phyloP scores from a whole-genome alignment of 2,329 filamentous ascomycete species.

The Diaporthe australafricana region DNA sequence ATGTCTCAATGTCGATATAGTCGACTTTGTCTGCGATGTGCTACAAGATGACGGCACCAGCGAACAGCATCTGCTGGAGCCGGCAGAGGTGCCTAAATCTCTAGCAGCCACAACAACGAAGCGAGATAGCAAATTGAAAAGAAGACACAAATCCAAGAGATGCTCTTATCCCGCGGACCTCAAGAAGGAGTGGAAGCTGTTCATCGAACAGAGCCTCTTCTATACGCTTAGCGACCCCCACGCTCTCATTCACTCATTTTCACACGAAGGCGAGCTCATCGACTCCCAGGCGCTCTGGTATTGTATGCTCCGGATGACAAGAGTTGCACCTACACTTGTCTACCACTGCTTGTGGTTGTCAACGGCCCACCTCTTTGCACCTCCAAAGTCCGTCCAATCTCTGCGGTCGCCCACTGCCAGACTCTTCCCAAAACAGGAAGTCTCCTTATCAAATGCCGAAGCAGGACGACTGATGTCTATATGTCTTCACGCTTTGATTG shows the following conservation, averaged over 20 bases:
- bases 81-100: constrained; percentile 47
- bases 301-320: constrained; percentile 69
- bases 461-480: constrained; percentile 68
- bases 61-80: constrained; percentile 62
- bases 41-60: constrained; percentile 66
- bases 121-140: constrained; percentile 46
- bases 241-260: constrained; percentile 68
- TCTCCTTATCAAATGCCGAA: constrained; percentile 58
- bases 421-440: constrained; percentile 49
- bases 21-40: constrained; percentile 71
- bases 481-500: constrained; percentile 72
- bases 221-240: constrained; percentile 70
- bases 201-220: constrained; percentile 74
- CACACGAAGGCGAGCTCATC: constrained; percentile 61
- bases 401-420: constrained; percentile 52
- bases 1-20: constrained; percentile 63
- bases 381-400: constrained; percentile 58
- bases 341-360: constrained; percentile 75
- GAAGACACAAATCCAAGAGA: constrained; percentile 45
- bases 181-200: constrained; percentile 66
- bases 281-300: constrained; percentile 74
- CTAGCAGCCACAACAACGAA: constrained; percentile 44
- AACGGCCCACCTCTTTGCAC: constrained; percentile 67
- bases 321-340: constrained; percentile 67
- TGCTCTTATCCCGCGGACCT: constrained; percentile 47